Conservation (phyloP, 108 stramenopile genomes). For the Nannochloropsis gaditana region DNA sequence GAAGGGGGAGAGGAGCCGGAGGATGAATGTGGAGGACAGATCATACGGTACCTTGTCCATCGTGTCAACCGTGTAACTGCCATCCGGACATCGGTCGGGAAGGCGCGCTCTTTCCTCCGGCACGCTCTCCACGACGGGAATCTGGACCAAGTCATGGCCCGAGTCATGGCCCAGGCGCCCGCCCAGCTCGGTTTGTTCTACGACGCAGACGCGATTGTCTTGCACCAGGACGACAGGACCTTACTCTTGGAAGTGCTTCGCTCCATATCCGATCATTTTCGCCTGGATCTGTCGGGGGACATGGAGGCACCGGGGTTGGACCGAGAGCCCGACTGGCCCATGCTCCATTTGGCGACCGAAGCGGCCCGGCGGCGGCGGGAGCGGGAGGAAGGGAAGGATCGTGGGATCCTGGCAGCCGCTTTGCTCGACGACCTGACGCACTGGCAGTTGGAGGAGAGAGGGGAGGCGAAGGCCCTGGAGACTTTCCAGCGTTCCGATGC, state of each 20-base stretch:
- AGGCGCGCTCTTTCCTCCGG: background rate
- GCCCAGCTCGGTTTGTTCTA: background rate
- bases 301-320: background rate
- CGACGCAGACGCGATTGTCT: background rate
- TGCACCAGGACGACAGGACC: background rate
- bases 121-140: background rate
- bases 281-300: background rate
- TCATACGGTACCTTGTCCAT: background rate
- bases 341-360: background rate
- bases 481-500: background rate
- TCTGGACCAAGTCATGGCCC: background rate
- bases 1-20: background rate
- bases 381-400: background rate
- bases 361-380: background rate
- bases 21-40: background rate
- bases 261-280: background rate
- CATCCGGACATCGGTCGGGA: background rate
- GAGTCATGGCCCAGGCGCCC: background rate
- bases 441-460: background rate
- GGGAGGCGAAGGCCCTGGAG: background rate
- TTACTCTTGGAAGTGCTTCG: background rate
- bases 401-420: background rate
- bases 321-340: background rate
- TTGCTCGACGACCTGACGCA: slow-evolving; percentile 5
- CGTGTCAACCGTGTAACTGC: background rate